These are phyloP conservation scores for Phytophthora sp. DNA, from an alignment of 352 stramenopile genomes.

Conservation along the genomic window DNA sequence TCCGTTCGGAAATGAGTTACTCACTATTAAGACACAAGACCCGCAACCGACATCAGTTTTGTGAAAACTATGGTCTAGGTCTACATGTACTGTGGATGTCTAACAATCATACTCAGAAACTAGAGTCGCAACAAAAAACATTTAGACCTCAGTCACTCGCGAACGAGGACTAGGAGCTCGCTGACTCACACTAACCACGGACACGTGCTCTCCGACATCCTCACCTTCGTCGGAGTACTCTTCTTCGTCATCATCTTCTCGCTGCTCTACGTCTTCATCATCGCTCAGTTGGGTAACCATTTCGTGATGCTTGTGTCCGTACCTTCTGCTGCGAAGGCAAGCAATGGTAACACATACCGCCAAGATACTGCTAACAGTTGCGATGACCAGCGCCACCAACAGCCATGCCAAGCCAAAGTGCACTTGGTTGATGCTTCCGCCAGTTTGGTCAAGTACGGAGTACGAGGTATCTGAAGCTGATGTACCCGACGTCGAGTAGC, in stretches of 20 bases:
- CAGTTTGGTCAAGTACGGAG: constrained; percentile 14
- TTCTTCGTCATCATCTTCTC: constrained; percentile 30
- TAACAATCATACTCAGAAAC: constrained; percentile 1
- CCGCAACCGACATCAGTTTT: too few species aligned
- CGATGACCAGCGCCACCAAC: constrained; percentile 56
- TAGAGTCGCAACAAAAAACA: constrained; percentile 2
- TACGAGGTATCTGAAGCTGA: constrained; percentile 19
- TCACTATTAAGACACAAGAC: too few species aligned
- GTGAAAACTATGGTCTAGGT: too few species aligned
- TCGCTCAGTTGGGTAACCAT: constrained; percentile 69
- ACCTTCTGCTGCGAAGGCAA: constrained; percentile 51
- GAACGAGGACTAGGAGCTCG: constrained; percentile 30
- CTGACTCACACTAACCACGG: constrained; percentile 28
- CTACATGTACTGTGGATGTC: too few species aligned
- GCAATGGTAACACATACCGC: constrained; percentile 55
- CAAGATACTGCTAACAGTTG: constrained; percentile 55
- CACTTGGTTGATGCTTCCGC: constrained; percentile 19
- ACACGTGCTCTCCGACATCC: constrained; percentile 8
- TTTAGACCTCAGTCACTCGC: constrained; percentile 29
- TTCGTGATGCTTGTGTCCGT: constrained; percentile 45
- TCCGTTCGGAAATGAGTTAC: too few species aligned
- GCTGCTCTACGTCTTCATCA: constrained; percentile 51
- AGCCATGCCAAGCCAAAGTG: constrained; percentile 46
- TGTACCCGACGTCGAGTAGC: constrained; percentile 25
- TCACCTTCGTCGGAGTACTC: constrained; percentile 22